Evolutionary conservation across 1,284 basidiomycete species (phyloP).

Genomic region (Microbotryomycetes sp.): DNA sequence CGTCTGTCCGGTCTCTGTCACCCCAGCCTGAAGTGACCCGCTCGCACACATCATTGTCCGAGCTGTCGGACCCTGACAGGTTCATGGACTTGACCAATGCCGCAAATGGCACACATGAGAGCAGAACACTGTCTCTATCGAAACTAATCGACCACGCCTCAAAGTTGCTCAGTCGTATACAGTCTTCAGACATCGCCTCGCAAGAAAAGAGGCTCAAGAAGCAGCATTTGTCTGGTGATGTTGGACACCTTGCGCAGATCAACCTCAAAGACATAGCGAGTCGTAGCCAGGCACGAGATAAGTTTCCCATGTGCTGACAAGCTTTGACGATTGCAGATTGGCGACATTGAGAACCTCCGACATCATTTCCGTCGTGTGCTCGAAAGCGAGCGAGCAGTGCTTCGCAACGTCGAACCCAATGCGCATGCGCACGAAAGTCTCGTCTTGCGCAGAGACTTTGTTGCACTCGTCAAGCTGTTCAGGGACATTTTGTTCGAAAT

Average conservation of each 20-base stretch:
- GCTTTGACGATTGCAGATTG: slow-evolving; percentile 11
- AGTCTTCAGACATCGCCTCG: slow-evolving; percentile 69
- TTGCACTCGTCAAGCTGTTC: slow-evolving; percentile 73
- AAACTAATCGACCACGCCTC: slow-evolving; percentile 32
- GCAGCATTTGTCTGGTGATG: slow-evolving; percentile 78
- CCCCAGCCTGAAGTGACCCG: neutral
- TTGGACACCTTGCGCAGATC: slow-evolving; percentile 76
- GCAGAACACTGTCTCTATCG: slow-evolving; percentile 28
- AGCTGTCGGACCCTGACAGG: slow-evolving; percentile 9
- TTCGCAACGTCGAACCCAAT: neutral
- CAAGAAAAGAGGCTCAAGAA: slow-evolving; percentile 83
- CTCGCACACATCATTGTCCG: slow-evolving; percentile 16
- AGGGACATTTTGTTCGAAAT: slow-evolving; percentile 79
- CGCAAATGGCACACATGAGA: slow-evolving; percentile 1
- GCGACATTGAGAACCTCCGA: slow-evolving; percentile 65
- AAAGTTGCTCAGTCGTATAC: slow-evolving; percentile 26
- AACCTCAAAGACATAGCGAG: slow-evolving; percentile 68
- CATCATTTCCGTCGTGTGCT: slow-evolving; percentile 59
- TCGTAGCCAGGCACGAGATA: neutral
- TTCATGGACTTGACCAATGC: neutral
- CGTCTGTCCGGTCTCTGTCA: neutral
- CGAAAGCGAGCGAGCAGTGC: slow-evolving; percentile 47
- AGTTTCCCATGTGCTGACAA: neutral
- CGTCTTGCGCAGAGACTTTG: slow-evolving; percentile 75
- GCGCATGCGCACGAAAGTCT: slow-evolving; percentile 44